Base-by-base conservation (phyloP, 1,284 basidiomycete genomes). In the Marasmius sp. region DNA sequence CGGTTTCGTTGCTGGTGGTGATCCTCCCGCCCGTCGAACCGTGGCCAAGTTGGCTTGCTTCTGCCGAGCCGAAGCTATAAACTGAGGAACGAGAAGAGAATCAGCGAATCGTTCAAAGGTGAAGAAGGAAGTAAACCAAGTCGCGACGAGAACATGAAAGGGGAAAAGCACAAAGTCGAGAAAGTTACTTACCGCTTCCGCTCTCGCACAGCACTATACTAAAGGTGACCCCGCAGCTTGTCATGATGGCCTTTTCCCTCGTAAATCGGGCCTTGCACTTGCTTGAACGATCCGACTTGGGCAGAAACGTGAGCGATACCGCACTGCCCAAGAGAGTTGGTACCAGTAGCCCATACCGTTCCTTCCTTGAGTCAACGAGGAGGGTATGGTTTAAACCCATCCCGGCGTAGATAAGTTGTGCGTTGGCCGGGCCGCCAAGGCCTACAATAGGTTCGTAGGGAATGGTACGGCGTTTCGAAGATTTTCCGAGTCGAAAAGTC, bases 21-120 rank as follows among this genome's bases (percentile, higher is more conserved):
- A 97, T 91, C 47, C 94, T 86, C 75, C 95, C 94, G 18, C 95
- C 94, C 0, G 94, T 95, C 61, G 86, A 85, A 14, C 95, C 95
- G 69, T 95, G 96, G 0, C 95, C 96, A 0, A 98, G 81, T 68
- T 97, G 94, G 1, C 96, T 96, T 66, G 93, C 89, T 75, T 97
- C 94, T n/a, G 88, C 92, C 59, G 92, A 95, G 39, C 96, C 96
- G 66, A 94, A 89, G 0, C 94, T 85, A 71, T 92, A 98, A 2
- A 97, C 93, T 88, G 65, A 36, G 61, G 58, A 45, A 57, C 33
- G 62, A 58, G 39, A 49, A 41, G 50, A 52, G 16, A 20, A 57
- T 27, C 60, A 33, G 54, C 62, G 27, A 27, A 5, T 5, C 2
- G 27, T 27, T 2, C 27, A 27, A 27, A 5, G 39, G 14, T 43